Evolutionary conservation across 345 rosid genomes (phyloP).

Genomic region (Euphorbia lathyris): DNA sequence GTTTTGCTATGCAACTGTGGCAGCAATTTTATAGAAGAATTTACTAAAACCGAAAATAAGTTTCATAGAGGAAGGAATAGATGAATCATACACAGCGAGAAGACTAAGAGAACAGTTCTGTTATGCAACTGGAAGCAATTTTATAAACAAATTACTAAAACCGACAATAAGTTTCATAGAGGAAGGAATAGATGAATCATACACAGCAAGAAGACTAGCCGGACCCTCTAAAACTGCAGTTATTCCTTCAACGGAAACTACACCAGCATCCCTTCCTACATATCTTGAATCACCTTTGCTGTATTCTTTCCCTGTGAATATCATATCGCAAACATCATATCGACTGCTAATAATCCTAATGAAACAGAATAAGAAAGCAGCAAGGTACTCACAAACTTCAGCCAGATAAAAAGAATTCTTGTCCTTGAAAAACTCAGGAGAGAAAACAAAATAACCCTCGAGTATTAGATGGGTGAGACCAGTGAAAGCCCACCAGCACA

Average conservation of each 20-base stretch:
- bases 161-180: not conserved
- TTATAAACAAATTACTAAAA: too few species aligned
- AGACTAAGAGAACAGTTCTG: slow-evolving; percentile 10
- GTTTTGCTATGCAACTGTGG: not conserved
- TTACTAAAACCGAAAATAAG: too few species aligned
- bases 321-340: not conserved
- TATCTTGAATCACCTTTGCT: slow-evolving; percentile 98
- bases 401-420: slow-evolving; percentile 68
- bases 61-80: too few species aligned
- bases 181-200: slow-evolving; percentile 23
- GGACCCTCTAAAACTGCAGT: slow-evolving; percentile 91
- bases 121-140: too few species aligned
- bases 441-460: slow-evolving; percentile 88
- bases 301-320: slow-evolving; percentile 79
- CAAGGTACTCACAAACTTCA: slow-evolving; percentile 80
- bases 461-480: slow-evolving; percentile 81
- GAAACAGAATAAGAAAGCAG: not conserved
- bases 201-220: slow-evolving; percentile 74
- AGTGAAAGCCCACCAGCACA: slow-evolving; percentile 99
- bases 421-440: slow-evolving; percentile 82
- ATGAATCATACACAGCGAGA: too few species aligned
- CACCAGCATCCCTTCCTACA: slow-evolving; percentile 65
- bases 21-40: too few species aligned
- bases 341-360: not conserved
- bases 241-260: slow-evolving; percentile 78